Base-by-base conservation (phyloP, 805 yeast species). In the Pichia scutulata region DNA sequence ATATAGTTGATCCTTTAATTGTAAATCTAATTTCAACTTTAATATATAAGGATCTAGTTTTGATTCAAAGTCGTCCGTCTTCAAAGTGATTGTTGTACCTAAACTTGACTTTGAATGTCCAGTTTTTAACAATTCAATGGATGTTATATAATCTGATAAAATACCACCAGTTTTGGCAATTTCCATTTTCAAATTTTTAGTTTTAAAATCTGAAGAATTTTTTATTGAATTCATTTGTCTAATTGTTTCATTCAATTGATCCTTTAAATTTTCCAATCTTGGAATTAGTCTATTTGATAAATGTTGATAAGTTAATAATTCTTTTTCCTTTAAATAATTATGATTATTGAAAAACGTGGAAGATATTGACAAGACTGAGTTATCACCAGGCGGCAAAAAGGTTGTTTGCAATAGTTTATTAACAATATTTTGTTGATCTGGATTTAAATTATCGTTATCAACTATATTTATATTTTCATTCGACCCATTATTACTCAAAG, bases 91-190 rank as follows among this genome's bases (percentile, higher is more conserved):
- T 8, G 50, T 53, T 4, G 70, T 58, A 14, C 69, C 69, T 39
- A 62, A 54, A 28, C 63, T 61, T 18, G 70, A 62, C 18, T 57
- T 61, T 4, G 67, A 60, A 39, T 66, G 64, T 22, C 70, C 70
- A 39, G 63, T 70, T 39, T 69, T 70, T 49, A 73, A 63, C 43
- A 68, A 64, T 47, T 71, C 76, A 14, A 75, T 67, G 12, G 77
- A 64, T n/a, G 71, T 66, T 39, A 71, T 69, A 60, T 75, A 76
- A 50, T 72, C 75, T 21, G 70, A 69, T 49, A 83, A 62, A 18
- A 77, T 61, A 47, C 77, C 77, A 7, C 87, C 87, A 2, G 87
- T 81, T 47, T 75, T 71, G 49, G 83, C 80, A 36, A 84, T 75
- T 56, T 84, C 88, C 52, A 70, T 74, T 50, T 74, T 76, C 50